phyloP scores from a whole-genome alignment of 306 rosid species.

The barrel medic (Medicago truncatula) region DNA sequence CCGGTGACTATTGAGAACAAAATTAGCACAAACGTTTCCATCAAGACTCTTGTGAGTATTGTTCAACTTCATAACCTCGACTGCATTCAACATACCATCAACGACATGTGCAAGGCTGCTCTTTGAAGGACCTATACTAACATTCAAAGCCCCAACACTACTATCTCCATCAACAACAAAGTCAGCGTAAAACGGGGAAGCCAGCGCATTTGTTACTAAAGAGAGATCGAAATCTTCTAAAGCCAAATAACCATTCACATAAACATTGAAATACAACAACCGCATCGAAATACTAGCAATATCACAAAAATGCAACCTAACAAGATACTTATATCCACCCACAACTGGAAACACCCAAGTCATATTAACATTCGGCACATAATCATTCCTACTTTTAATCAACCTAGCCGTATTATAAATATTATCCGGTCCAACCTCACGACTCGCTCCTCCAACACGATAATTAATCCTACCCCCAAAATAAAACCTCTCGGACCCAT shows the following conservation, averaged over 20 bases:
- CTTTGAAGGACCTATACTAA: constrained; percentile 68
- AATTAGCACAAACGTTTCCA: constrained; percentile 53
- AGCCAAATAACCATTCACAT: constrained; percentile 73
- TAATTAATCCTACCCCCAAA: constrained; percentile 78
- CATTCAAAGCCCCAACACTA: constrained; percentile 46
- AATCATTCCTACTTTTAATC: constrained; percentile 65
- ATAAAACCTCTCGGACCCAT: constrained; percentile 57
- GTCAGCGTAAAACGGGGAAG: constrained; percentile 76
- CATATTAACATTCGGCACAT: constrained; percentile 67
- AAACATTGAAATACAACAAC: constrained; percentile 77
- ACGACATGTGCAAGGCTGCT: constrained; percentile 52
- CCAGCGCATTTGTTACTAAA: constrained; percentile 47
- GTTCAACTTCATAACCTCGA: constrained; percentile 56
- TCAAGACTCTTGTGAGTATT: constrained; percentile 51
- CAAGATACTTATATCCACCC: constrained; percentile 67
- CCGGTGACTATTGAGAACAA: constrained; percentile 38
- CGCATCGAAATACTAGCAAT: constrained; percentile 79
- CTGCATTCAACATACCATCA: constrained; percentile 53
- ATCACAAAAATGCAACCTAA: constrained; percentile 87
- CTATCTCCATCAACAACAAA: constrained; percentile 67
- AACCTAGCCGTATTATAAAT: constrained; percentile 80
- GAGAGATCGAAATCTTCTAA: constrained; percentile 73
- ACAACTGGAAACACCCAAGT: constrained; percentile 76
- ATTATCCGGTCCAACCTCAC: constrained; percentile 93
- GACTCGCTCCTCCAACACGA: constrained; percentile 77